These are phyloP conservation scores for Nannochloropsis granulata DNA, from an alignment of 108 stramenopile genomes.

Conservation along the genomic window DNA sequence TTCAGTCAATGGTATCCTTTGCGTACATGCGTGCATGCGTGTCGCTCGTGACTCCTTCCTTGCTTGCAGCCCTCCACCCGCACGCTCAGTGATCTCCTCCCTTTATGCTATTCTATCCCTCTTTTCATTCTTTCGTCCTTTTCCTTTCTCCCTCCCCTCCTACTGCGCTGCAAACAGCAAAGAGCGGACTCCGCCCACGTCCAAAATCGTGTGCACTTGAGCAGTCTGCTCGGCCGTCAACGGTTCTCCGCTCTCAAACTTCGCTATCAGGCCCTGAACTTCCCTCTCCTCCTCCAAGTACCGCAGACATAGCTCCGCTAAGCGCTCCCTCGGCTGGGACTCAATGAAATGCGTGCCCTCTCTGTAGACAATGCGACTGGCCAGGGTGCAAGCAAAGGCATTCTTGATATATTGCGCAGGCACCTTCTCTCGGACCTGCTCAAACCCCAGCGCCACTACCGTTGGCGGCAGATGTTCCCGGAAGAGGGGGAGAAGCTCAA, in stretches of 20 bases:
- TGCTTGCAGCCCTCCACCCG: too few species aligned
- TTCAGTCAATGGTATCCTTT: too few species aligned
- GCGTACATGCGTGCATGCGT: too few species aligned
- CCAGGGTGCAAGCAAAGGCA: slow-evolving; percentile 72
- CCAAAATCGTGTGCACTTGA: not conserved
- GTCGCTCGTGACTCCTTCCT: too few species aligned
- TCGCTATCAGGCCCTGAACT: not conserved
- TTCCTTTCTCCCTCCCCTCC: not conserved
- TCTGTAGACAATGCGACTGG: slow-evolving; percentile 84
- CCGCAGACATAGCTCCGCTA: slow-evolving; percentile 10
- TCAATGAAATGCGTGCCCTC: slow-evolving; percentile 87
- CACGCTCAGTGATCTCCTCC: too few species aligned
- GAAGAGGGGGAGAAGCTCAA: slow-evolving; percentile 33
- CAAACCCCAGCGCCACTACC: slow-evolving; percentile 60
- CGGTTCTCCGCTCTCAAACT: not conserved
- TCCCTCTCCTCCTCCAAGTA: slow-evolving; percentile 6
- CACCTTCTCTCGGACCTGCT: slow-evolving; percentile 50
- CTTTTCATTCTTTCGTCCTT: too few species aligned
- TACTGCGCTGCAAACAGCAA: not conserved
- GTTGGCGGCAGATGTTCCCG: slow-evolving; percentile 55
- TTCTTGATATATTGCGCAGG: slow-evolving; percentile 82
- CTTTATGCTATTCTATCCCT: too few species aligned
- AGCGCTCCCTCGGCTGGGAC: slow-evolving; percentile 34
- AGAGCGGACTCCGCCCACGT: not conserved
- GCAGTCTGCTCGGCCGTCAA: not conserved